phyloP scores from a whole-genome alignment of 169 alveolate species.

The Cryptosporidium ryanae region DNA sequence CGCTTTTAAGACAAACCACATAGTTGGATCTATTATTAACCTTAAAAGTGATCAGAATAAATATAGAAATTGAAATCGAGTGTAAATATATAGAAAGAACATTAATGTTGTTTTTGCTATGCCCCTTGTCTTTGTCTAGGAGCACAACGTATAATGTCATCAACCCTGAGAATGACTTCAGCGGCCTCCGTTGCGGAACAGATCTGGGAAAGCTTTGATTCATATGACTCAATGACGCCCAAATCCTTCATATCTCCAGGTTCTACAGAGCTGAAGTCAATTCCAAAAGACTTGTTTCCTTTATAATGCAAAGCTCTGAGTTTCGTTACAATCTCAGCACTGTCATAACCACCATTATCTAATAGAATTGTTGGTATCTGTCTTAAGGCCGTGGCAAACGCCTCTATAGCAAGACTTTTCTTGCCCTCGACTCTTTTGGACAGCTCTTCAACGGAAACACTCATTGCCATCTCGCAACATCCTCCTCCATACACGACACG shows the following conservation, averaged over 20 bases:
- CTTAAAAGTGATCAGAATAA: background rate
- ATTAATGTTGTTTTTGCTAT: constrained; percentile 8
- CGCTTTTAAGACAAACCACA: too few relatives aligned
- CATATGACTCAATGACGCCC: constrained; percentile 96
- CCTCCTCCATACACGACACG: constrained; percentile 99
- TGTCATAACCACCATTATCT: constrained; percentile 97
- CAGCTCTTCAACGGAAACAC: constrained; percentile 94
- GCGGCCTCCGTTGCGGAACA: constrained; percentile 99
- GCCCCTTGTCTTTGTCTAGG: constrained; percentile 94
- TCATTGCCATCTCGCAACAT: constrained; percentile 97
- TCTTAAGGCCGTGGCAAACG: constrained; percentile 96
- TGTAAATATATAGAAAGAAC: background rate
- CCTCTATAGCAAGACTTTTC: constrained; percentile 97
- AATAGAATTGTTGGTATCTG: constrained; percentile 96
- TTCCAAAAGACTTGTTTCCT: constrained; percentile 92
- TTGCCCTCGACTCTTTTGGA: constrained; percentile 94
- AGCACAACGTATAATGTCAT: constrained; percentile 97
- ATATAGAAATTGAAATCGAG: background rate
- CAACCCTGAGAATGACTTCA: constrained; percentile 98
- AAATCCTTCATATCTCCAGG: constrained; percentile 94
- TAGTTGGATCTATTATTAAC: too few relatives aligned
- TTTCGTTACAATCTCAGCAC: constrained; percentile 96
- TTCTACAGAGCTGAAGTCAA: constrained; percentile 91
- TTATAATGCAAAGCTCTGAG: constrained; percentile 94
- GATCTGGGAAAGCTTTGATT: constrained; percentile 95